phyloP scores from a whole-genome alignment of 495 filamentous ascomycete genomes.

The Pseudevernia furfuracea region DNA sequence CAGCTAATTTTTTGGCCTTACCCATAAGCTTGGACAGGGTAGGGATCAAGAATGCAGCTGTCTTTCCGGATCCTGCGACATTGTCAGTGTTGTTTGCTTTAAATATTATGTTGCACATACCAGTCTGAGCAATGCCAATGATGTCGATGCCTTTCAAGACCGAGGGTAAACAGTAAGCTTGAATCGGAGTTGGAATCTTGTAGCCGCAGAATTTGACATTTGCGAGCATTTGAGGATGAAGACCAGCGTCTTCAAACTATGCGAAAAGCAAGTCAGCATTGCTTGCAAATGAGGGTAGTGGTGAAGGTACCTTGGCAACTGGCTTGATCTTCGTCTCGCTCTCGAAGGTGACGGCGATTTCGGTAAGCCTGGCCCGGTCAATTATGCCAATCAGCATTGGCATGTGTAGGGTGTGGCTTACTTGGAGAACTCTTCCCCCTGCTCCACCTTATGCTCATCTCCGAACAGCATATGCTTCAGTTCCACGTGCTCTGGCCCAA shows the following conservation, averaged over 20 bases:
- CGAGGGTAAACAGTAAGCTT: conserved; percentile 73
- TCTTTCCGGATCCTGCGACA: conserved; percentile 81
- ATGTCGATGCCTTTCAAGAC: conserved; percentile 66
- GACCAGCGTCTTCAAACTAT: conserved; percentile 65
- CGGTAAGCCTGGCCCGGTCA: conserved; percentile 39
- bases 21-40: conserved; percentile 88
- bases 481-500: conserved; percentile 58
- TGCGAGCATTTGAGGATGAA: conserved; percentile 74
- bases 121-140: conserved; percentile 85
- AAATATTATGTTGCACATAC: conserved; percentile 41
- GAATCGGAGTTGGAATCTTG: conserved; percentile 70
- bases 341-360: conserved; percentile 53
- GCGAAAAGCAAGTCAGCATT: conserved; percentile 13
- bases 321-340: conserved; percentile 46
- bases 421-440: conserved; percentile 30
- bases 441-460: conserved; percentile 35
- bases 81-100: not conserved
- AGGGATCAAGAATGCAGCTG: conserved; percentile 83
- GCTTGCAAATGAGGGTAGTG: not conserved
- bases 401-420: conserved; percentile 30
- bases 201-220: conserved; percentile 69
- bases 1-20: conserved; percentile 77
- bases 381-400: conserved; percentile 19
- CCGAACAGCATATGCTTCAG: conserved; percentile 72
- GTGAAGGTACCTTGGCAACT: conserved; percentile 37